Conservation (phyloP, 768 basidiomycete species). For the Mycena albidolilacea region DNA sequence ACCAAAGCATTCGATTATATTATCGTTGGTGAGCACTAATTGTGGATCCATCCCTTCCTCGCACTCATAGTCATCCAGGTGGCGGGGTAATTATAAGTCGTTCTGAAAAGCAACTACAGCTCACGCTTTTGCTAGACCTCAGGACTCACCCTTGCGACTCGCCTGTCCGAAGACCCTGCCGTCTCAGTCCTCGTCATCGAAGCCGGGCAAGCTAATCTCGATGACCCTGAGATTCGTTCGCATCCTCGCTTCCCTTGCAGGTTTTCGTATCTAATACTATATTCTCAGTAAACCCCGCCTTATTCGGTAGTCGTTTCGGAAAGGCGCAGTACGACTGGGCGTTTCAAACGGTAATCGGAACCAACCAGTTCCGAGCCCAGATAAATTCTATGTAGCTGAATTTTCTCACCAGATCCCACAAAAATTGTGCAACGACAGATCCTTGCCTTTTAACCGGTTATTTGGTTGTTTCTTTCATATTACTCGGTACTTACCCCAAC, state of each 20-base stretch:
- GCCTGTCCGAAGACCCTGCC: conserved; percentile 51
- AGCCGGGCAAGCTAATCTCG: conserved; percentile 40
- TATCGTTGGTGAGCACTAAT: conserved; percentile 6
- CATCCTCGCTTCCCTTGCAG: neutral
- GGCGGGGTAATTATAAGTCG: conserved; percentile 7
- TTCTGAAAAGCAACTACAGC: neutral
- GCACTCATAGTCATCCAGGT: neutral
- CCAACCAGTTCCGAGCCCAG: no score
- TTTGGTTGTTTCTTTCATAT: neutral
- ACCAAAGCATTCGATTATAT: conserved; percentile 20
- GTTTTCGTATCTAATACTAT: neutral
- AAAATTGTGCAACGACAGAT: conserved; percentile 19
- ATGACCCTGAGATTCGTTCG: conserved; percentile 26
- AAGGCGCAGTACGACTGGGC: conserved; percentile 44
- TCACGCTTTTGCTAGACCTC: conserved; percentile 26
- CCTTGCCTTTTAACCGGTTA: conserved; percentile 16
- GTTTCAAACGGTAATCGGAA: conserved; percentile 37
- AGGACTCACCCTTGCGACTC: conserved; percentile 54
- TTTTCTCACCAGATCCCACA: conserved; percentile 32
- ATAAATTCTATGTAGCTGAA: neutral
- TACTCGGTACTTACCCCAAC: neutral
- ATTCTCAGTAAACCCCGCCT: conserved; percentile 22
- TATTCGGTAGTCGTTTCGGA: conserved; percentile 36
- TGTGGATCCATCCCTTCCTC: neutral
- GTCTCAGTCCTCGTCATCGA: conserved; percentile 53